Base-by-base conservation (phyloP, 768 basidiomycete species). In the Cystobasidiopsis lactophilus region DNA sequence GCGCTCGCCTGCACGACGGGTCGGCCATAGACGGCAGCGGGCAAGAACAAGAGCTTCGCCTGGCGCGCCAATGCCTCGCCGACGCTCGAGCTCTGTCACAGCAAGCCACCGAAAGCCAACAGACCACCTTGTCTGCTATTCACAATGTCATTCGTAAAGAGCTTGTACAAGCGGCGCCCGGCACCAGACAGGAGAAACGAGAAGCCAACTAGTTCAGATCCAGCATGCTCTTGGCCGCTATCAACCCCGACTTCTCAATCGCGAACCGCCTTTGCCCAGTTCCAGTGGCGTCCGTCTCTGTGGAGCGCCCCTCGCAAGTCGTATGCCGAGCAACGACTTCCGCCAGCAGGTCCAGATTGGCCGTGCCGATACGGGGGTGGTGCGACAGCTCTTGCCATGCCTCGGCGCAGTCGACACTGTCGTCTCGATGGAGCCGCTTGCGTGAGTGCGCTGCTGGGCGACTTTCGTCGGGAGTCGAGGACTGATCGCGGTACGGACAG, bases 301-400 rank as follows among this genome's bases (percentile, higher is more conserved):
- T 74, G 63, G 83, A 85, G 64, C 75, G 78, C 40, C 33, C 33
- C 33, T 35, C 33, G 33, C 33, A 35, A 7, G 7, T 35, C 9
- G 83, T 78, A 49, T 80, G 73, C 51, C 83, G 80, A 7, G 82
- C 78, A 39, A 89, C 85, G 39, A 91, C 86, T 49, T 85, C 84
- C 2, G 86, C 86, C 40, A 91, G 74, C 50, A 91, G 71, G 2
- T 76, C 68, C 50, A 91, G 70, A 67, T 89, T 83, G 52, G 59
- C 76, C 63, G 86, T 86, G 29, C 78, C 75, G 50, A 82, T 78
- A 59, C 85, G 88, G 2, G 86, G 86, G 66, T 91, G 86, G 11
- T 77, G 75, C 67, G 86, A 85, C 56, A 89, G 71, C 58, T 77
- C 77, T 30, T 23, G 35, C 30, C 23, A 41, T 37, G 24, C 16